Conservation (phyloP, 352 stramenopile species). For the Nothophytophthora sp. region DNA sequence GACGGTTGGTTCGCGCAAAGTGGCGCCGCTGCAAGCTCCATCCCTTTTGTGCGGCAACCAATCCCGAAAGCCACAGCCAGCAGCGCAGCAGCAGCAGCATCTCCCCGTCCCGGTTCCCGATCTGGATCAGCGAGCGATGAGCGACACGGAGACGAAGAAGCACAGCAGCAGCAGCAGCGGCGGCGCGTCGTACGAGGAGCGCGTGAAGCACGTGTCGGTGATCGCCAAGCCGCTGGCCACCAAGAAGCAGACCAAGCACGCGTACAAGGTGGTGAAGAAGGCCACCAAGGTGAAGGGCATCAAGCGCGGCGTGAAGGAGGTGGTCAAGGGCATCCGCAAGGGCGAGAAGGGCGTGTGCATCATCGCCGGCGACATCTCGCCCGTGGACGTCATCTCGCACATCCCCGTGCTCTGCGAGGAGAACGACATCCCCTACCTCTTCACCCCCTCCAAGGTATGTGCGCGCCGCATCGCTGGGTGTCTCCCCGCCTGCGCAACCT, state of each 20-base stretch:
- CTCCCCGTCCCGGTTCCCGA: too few relatives aligned
- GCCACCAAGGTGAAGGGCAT: conserved; percentile 96
- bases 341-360: conserved; percentile 98
- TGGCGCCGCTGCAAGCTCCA: too few relatives aligned
- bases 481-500: too few relatives aligned
- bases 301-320: conserved; percentile 99
- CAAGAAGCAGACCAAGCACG: conserved; percentile 97
- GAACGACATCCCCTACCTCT: conserved; percentile 98
- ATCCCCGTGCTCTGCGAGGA: conserved; percentile 99
- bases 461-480: too few relatives aligned
- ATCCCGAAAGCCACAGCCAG: background rate
- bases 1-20: conserved; percentile 37
- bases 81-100: too few relatives aligned
- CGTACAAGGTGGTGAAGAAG: conserved; percentile 96
- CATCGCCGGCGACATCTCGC: conserved; percentile 99
- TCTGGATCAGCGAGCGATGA: too few relatives aligned
- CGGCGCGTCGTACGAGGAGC: conserved; percentile 76
- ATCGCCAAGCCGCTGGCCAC: conserved; percentile 97
- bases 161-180: conserved; percentile 29
- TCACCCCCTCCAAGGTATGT: conserved; percentile 95
- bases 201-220: conserved; percentile 84
- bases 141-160: conserved; percentile 72
- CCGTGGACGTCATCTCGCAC: conserved; percentile 99
- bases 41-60: too few relatives aligned
- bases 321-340: conserved; percentile 98